Conservation (phyloP, 305 asterid species). For the Caryopteris hybrid region DNA sequence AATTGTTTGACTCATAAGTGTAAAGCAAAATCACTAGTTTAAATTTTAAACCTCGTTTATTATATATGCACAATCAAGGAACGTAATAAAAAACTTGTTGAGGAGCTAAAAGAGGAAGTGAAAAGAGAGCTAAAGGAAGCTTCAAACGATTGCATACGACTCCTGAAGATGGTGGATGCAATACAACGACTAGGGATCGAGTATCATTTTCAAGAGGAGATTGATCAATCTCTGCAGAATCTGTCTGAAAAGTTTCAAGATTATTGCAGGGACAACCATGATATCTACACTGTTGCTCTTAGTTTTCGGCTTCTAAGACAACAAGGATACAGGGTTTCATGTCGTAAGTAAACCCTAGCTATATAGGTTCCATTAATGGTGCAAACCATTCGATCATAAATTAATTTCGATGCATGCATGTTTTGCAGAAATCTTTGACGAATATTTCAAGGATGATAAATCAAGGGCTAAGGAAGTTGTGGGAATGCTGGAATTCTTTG, state of each 20-base stretch:
- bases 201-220: conserved; percentile 19
- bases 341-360: not conserved
- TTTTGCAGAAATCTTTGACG: conserved; percentile 14
- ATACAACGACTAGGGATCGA: conserved; percentile 20
- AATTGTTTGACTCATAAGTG: no score
- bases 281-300: conserved; percentile 18
- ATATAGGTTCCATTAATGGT: no score
- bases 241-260: not conserved
- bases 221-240: conserved; percentile 7
- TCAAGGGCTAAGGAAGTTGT: not conserved
- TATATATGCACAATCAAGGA: no score
- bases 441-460: conserved; percentile 19
- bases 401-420: not conserved
- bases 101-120: no score
- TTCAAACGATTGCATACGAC: not conserved
- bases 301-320: conserved; percentile 23
- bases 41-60: no score
- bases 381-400: not conserved
- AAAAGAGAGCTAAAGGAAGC: conserved; percentile 10
- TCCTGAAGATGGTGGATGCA: conserved; percentile 8
- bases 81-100: no score
- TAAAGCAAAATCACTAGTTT: no score
- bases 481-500: conserved; percentile 16
- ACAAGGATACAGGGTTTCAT: conserved; percentile 19
- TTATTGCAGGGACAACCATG: conserved; percentile 9